Base-by-base conservation (phyloP, 495 filamentous ascomycete genomes). In the Penicillium subrubescens region DNA sequence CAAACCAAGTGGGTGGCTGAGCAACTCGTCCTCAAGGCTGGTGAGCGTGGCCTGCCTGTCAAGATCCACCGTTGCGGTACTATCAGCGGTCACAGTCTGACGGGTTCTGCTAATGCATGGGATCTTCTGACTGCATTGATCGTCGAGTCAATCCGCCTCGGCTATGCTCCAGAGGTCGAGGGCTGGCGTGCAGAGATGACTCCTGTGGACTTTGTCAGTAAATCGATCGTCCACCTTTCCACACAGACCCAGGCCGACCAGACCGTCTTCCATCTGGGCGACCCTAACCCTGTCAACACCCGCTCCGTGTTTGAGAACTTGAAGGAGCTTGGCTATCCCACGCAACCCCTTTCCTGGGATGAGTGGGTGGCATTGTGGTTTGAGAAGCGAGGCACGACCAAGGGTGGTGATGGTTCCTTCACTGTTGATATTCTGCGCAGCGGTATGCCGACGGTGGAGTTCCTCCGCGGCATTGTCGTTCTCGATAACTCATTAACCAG, bases 121-220 rank as follows among this genome's bases (percentile, higher is more conserved):
- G 88, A 90, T 81, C 78, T 91, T 7, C 75, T 91, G 14, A 86
- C 84, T 63, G 88, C 88, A 0, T 63, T 91, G 57, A 78, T 90
- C 25, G 86, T 91, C 2, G 88, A 91, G 66, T 90, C 88, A 8
- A 82, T 90, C 37, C 82, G 84, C 33, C 67, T 91, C 0, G 87
- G 88, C 23, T 83, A 83, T 58, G 82, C 82, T 5, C 88, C 88
- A 0, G 83, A 88, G 58, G 84, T 90, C 25, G 79, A 86, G 39
- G 87, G 86, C 57, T 90, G 88, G 88, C 83, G 85, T 31, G 87
- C 86, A 0, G 88, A 91, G 74, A 90, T 90, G 87, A 90, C 88
- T 3, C 88, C 88, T 0, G 88, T 88, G 3, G 88, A 91, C 73
- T 89, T 89, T 59, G 85, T 90, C 59, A 88, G 84, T 73, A 84